These are phyloP conservation scores for Clitoria ternatea DNA, from an alignment of 306 rosid species.

Conservation along the genomic window DNA sequence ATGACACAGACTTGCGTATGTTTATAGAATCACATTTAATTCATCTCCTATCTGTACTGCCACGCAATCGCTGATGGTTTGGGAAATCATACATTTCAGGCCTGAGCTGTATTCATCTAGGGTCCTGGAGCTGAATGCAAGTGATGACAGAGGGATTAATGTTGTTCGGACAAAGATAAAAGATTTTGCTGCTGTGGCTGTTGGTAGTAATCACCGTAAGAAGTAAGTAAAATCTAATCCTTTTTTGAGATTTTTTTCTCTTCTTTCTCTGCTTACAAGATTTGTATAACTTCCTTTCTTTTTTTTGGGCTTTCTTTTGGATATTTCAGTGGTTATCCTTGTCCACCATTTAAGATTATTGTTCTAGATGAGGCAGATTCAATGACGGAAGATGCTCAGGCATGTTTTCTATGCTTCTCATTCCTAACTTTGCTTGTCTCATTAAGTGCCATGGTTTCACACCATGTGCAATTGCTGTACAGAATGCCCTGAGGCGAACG, in stretches of 20 bases:
- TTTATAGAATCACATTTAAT: background rate
- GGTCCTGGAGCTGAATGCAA: slow-evolving; percentile 94
- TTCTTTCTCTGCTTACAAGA: background rate
- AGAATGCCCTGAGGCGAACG: slow-evolving; percentile 93
- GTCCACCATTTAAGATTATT: slow-evolving; percentile 88
- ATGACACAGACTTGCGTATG: background rate
- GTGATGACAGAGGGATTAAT: slow-evolving; percentile 95
- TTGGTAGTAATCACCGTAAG: slow-evolving; percentile 45
- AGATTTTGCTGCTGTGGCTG: slow-evolving; percentile 86
- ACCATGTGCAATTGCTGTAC: slow-evolving; percentile 21
- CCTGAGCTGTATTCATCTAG: slow-evolving; percentile 89
- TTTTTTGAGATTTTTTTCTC: background rate
- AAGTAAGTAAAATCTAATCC: slow-evolving; percentile 38
- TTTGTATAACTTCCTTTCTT: background rate
- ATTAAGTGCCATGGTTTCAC: background rate
- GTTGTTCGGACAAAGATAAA: slow-evolving; percentile 94
- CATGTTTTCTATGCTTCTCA: slow-evolving; percentile 21
- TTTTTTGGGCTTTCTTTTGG: background rate
- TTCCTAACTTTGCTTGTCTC: background rate
- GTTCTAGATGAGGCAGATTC: slow-evolving; percentile 98
- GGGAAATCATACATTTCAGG: slow-evolving; percentile 30
- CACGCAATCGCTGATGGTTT: background rate
- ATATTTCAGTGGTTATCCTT: slow-evolving; percentile 67
- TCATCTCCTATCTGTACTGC: background rate
- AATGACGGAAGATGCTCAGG: slow-evolving; percentile 99